Evolutionary conservation across 192 early-diverging fungal genomes (phyloP).

Genomic region (Powellomyces hirtus): DNA sequence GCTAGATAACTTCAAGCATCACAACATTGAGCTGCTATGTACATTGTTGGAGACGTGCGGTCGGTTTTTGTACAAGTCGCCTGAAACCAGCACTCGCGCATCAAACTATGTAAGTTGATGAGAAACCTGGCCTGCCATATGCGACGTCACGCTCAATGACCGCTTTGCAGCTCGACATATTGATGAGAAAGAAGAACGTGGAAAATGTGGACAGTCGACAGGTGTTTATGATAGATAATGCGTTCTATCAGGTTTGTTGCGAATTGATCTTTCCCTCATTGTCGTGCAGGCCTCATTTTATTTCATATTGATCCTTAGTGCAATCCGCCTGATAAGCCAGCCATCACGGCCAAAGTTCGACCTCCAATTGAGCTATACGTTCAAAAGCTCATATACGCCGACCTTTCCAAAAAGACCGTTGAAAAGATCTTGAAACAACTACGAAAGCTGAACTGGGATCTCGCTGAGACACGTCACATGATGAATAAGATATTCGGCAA

Average conservation of each 20-base stretch:
- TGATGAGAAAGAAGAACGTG: constrained; percentile 84
- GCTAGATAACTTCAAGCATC: constrained; percentile 79
- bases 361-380: constrained; percentile 84
- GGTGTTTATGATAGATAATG: constrained; percentile 89
- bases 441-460: constrained; percentile 86
- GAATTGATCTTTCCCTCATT: background rate
- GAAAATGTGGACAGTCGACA: constrained; percentile 84
- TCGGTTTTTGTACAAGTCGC: constrained; percentile 74
- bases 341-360: constrained; percentile 66
- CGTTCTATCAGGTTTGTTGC: constrained; percentile 79
- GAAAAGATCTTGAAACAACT: constrained; percentile 66
- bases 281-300: background rate
- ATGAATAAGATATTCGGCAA: constrained; percentile 81
- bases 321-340: constrained; percentile 73
- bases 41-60: constrained; percentile 85
- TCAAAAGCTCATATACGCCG: constrained; percentile 82
- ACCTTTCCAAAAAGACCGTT: constrained; percentile 70
- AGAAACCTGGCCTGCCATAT: background rate
- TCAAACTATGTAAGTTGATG: constrained; percentile 56
- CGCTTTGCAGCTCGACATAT: constrained; percentile 76
- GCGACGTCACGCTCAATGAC: too few relatives aligned
- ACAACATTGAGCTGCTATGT: constrained; percentile 85
- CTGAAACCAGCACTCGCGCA: constrained; percentile 72
- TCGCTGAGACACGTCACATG: constrained; percentile 51
- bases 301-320: constrained; percentile 56